Conservation (phyloP, 2,329 filamentous ascomycete genomes). For the Colletotrichum lini region DNA sequence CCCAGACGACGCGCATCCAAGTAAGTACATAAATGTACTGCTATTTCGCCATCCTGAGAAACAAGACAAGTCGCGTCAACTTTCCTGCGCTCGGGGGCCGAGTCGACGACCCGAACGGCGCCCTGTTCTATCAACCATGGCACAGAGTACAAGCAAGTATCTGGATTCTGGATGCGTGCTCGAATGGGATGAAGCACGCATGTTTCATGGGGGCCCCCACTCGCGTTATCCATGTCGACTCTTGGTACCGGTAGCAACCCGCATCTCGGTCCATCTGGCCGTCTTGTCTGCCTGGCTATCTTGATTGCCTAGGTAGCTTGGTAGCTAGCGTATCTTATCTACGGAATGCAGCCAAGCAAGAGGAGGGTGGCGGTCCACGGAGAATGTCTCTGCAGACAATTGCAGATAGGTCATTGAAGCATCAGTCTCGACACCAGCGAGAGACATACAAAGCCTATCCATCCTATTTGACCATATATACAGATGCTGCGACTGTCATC, state of each 20-base stretch:
- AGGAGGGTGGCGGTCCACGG: not conserved
- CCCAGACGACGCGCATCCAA: not conserved
- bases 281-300: not conserved
- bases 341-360: not conserved
- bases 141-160: constrained; percentile 19
- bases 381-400: constrained; percentile 16
- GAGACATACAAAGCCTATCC: not conserved
- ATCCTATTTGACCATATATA: not conserved
- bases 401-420: not conserved
- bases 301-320: not conserved
- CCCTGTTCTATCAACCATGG: constrained; percentile 1
- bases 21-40: constrained; percentile 13
- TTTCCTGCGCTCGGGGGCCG: not conserved
- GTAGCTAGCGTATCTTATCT: not conserved
- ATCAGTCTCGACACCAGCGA: too few species aligned
- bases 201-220: constrained; percentile 33
- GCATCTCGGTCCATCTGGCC: constrained; percentile 8
- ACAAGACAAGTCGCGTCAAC: constrained; percentile 21
- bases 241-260: constrained; percentile 16
- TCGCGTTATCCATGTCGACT: constrained; percentile 8
- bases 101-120: constrained; percentile 6
- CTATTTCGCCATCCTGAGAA: constrained; percentile 12
- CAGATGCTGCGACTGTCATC: too few species aligned
- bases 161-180: constrained; percentile 5
- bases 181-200: constrained; percentile 31